Percentiles rank a stretch among this genome's conserved stretches.
Conservation (phyloP, 805 yeast species). For the Candida arabinofermentans region DNA sequence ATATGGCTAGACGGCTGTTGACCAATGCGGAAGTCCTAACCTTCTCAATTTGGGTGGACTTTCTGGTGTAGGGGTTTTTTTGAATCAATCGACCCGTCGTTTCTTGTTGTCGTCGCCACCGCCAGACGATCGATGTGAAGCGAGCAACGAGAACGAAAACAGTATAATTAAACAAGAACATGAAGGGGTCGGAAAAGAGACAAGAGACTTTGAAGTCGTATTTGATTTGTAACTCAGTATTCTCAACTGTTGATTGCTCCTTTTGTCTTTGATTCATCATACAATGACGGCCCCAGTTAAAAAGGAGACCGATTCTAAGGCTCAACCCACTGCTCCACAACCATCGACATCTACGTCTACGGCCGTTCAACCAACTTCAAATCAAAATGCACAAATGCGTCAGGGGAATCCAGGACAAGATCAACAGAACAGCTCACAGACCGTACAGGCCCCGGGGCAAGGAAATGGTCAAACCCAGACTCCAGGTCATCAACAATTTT, state of each 20-base stretch:
- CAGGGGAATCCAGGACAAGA: slow-evolving; percentile 5
- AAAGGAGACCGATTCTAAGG: slow-evolving; percentile 12
- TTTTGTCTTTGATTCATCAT: not conserved
- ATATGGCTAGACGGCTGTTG: too few species aligned
- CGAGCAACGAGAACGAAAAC: too few species aligned
- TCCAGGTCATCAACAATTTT: slow-evolving; percentile 34
- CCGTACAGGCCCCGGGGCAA: slow-evolving; percentile 12
- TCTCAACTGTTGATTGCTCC: too few species aligned
- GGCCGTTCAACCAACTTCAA: slow-evolving; percentile 3
- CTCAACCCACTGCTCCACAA: slow-evolving; percentile 1
- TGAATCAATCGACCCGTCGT: too few species aligned
- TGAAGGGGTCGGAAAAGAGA: too few species aligned
- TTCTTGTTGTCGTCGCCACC: too few species aligned
- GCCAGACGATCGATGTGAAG: too few species aligned
- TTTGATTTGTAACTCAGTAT: not conserved
- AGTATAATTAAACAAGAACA: too few species aligned
- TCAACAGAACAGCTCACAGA: slow-evolving; percentile 4
- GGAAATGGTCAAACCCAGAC: slow-evolving; percentile 15
- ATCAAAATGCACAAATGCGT: slow-evolving; percentile 7
- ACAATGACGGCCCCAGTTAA: slow-evolving; percentile 15
- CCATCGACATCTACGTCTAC: slow-evolving; percentile 12
- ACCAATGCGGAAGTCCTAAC: too few species aligned
- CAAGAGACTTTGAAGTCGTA: too few species aligned
- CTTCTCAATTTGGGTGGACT: too few species aligned
- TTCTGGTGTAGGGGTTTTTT: too few species aligned